These are phyloP conservation scores for Neurospora sp. DNA, from an alignment of 495 filamentous ascomycete genomes.

Conservation along the genomic window DNA sequence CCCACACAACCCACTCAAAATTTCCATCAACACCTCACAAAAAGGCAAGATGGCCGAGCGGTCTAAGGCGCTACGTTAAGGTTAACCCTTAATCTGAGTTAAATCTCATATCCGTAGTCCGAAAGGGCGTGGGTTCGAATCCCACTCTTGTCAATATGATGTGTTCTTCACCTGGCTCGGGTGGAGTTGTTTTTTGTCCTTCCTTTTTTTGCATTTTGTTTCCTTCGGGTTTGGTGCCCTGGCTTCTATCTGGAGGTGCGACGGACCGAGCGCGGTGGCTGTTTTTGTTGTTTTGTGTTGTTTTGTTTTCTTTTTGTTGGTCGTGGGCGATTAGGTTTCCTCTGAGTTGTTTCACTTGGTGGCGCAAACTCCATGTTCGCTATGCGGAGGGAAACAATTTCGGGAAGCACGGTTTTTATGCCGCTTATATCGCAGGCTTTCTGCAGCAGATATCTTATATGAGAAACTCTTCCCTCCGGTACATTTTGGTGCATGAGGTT, in stretches of 20 bases:
- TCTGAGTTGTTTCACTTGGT: no score
- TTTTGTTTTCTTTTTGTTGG: no score
- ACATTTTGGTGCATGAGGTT: neutral
- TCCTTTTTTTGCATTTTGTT: neutral
- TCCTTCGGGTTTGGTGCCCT: no score
- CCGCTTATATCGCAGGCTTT: no score
- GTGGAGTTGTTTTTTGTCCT: neutral
- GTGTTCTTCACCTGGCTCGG: no score
- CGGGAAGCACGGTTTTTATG: no score
- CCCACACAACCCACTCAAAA: neutral
- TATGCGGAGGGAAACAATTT: no score
- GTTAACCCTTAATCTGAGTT: slow-evolving; percentile 10
- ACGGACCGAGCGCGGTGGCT: no score
- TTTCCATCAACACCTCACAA: neutral
- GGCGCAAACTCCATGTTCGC: no score
- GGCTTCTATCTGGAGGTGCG: no score
- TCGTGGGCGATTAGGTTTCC: no score
- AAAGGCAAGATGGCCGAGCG: slow-evolving; percentile 17
- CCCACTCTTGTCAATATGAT: slow-evolving; percentile 3
- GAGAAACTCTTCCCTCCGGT: neutral
- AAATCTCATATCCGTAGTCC: neutral
- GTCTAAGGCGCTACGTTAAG: slow-evolving; percentile 20
- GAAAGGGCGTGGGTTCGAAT: slow-evolving; percentile 9
- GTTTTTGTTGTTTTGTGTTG: no score
- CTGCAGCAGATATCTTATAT: neutral